Base-by-base conservation (phyloP, 2,329 filamentous ascomycete genomes). In the Epichloe elymi region DNA sequence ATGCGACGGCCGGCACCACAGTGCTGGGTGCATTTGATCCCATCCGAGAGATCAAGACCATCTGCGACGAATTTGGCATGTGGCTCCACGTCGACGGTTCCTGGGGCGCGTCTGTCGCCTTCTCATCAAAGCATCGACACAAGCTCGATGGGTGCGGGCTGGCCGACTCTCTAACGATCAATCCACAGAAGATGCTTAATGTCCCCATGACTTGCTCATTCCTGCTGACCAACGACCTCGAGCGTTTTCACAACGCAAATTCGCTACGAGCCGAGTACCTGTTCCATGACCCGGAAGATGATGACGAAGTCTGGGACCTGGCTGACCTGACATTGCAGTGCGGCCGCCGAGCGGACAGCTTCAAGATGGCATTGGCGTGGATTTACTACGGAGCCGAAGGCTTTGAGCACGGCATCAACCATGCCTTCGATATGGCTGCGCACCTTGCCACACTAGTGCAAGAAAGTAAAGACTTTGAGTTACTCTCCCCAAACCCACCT, bases 141-240 rank as follows among this genome's bases (percentile, higher is more conserved):
- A 86, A 88, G 61, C 70, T 97, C 14, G 65, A 70, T 1, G 91
- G 91, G 11, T 72, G 77, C 3, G 75, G 88, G 39, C 74, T 83
- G 39, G 91, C 89, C 8, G 78, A 95, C 67, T 88, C 82, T 12
- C 72, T 97, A 38, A 87, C 89, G 1, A 78, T 95, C 47, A 96
- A 95, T 66, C 89, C 93, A 52, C 91, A 97, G 70, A 97, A 97
- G 70, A 97, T 97, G 91, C 78, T 97, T 63, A 88, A 87, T 51
- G 86, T 88, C 3, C 91, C 91, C 0, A 71, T 94, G 46, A 95
- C 90, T 0, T 96, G 90, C 70, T 90, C 85, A 0, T 95, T 94
- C 70, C 76, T 97, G 3, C 75, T 97, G 10, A 83, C 80, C 0
- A 76, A 78, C 3, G 90, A 97, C 63, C 67, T 94, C 61, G 72